Evolutionary conservation across 1,139 yeast genomes (phyloP).

Genomic region (Protomyces gravidus): DNA sequence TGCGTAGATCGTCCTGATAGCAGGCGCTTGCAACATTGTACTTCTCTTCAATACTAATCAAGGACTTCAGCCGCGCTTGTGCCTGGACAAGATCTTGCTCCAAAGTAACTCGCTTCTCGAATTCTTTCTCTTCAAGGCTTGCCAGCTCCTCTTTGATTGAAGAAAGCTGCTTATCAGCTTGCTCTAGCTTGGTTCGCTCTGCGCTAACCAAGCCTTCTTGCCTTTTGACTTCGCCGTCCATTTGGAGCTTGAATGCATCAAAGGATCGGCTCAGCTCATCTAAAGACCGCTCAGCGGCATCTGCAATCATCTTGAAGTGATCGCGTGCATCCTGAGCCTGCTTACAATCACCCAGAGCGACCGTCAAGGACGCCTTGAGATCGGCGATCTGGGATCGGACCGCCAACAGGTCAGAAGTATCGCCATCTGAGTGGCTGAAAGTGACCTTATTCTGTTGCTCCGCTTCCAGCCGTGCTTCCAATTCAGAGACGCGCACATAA

Average conservation of each 20-base stretch:
- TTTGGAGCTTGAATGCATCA: slow-evolving; percentile 45
- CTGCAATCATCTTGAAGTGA: slow-evolving; percentile 51
- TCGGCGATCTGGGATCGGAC: slow-evolving; percentile 42
- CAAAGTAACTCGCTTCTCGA: slow-evolving; percentile 35
- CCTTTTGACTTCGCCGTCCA: slow-evolving; percentile 39
- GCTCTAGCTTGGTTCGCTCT: slow-evolving; percentile 11
- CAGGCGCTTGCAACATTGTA: slow-evolving; percentile 35
- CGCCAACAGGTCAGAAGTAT: slow-evolving; percentile 37
- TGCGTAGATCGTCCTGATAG: slow-evolving; percentile 48
- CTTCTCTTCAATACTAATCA: slow-evolving; percentile 45
- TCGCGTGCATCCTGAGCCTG: slow-evolving; percentile 49
- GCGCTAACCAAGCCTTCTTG: slow-evolving; percentile 34
- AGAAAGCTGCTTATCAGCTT: slow-evolving; percentile 37
- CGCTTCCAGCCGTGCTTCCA: slow-evolving; percentile 43
- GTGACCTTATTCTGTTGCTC: slow-evolving; percentile 43
- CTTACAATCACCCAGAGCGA: slow-evolving; percentile 48
- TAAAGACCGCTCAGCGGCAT: slow-evolving; percentile 51
- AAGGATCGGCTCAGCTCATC: slow-evolving; percentile 45
- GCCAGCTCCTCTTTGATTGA: slow-evolving; percentile 41
- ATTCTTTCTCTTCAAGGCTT: slow-evolving; percentile 37
- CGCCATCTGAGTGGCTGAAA: slow-evolving; percentile 34
- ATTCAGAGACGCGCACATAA: slow-evolving; percentile 32
- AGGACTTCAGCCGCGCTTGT: slow-evolving; percentile 46
- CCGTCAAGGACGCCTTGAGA: slow-evolving; percentile 45
- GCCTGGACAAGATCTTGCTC: slow-evolving; percentile 40